Evolutionary conservation across 2,329 filamentous ascomycete genomes (phyloP), one percentile per base, ranked within the genome.

Genomic region (Xylaria sp.): DNA sequence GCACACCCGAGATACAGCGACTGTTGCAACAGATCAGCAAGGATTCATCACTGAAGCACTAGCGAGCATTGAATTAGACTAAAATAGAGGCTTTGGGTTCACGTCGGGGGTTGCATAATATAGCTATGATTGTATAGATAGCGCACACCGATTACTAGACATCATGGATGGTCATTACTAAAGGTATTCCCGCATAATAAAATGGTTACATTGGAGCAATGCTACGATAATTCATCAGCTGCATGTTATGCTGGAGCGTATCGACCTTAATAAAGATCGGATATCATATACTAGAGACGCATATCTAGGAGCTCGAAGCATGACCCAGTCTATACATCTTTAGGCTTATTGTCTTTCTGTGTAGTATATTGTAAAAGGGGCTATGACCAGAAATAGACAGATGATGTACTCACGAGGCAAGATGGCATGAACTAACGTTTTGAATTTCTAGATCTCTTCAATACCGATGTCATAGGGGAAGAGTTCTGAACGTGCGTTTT

Each of bases 1-100:
- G 34, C 51, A 56, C 39, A 60, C n/a, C 2, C 50, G 23, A 57
- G 12, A 54, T 28, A 18, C 12, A 3, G 39, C n/a, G 13, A 37
- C 51, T 4, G n/a, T 51, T 34, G 23, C 13, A 3, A 58, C 41
- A 10, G 37, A 68, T 9, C 66, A 66, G 5, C 65, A 66, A 34
- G 63, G 64, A 46, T 73, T 73, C 60, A 51, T 73, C 9, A 54
- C 37, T 34, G 76, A 77, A 61, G 73, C 76, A 44, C 56, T 76
- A 56, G 75, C 69, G 37, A 69, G 64, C 34, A 69, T 76, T 3
- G 75, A 75, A 48, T 68, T 77, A 44, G 76, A 76, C 58, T 77
- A 52, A 73, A 63, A 44, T 25, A 18, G 13, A 54, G 39, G 34
- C 46, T 13, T 59, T 63, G 34, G 39, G 60, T 52, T 55, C 39